Conservation (phyloP, 2,329 filamentous ascomycete genomes). For the Pezicula carpinea region DNA sequence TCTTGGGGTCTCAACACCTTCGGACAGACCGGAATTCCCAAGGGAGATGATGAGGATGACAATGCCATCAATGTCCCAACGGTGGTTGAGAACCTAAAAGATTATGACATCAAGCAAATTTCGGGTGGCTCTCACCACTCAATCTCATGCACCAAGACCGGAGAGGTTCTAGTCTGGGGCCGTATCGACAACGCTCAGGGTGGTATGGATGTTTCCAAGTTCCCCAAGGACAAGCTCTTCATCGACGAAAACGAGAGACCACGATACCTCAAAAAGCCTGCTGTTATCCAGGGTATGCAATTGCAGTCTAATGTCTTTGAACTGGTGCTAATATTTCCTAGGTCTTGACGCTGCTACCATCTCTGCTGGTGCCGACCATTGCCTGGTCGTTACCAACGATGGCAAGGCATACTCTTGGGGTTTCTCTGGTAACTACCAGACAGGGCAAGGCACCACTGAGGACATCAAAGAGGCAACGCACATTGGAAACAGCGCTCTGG, state of each 20-base stretch:
- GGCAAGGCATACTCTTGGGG: conserved; percentile 77
- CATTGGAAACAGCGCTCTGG: conserved; percentile 80
- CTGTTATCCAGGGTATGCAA: conserved; percentile 44
- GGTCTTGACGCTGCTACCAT: conserved; percentile 53
- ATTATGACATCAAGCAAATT: conserved; percentile 61
- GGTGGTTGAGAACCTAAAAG: conserved; percentile 59
- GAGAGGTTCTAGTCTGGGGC: conserved; percentile 57
- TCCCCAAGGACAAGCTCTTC: conserved; percentile 55
- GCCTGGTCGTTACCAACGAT: conserved; percentile 62
- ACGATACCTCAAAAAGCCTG: conserved; percentile 69
- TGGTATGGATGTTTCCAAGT: conserved; percentile 51
- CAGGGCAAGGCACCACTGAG: conserved; percentile 71
- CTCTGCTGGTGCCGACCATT: conserved; percentile 67
- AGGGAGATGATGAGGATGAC: conserved; percentile 61
- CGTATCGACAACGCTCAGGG: conserved; percentile 49
- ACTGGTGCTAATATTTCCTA: conserved; percentile 12
- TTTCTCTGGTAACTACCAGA: conserved; percentile 77
- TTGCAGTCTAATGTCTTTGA: neutral
- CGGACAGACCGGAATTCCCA: conserved; percentile 67
- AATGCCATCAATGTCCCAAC: conserved; percentile 69
- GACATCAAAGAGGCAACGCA: conserved; percentile 73
- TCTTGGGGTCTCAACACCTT: conserved; percentile 87
- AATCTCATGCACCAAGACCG: conserved; percentile 52
- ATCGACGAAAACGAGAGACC: conserved; percentile 60
- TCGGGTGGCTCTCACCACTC: conserved; percentile 76